Base-by-base conservation (phyloP, 495 filamentous ascomycete species). In the Penicillium paxilli region DNA sequence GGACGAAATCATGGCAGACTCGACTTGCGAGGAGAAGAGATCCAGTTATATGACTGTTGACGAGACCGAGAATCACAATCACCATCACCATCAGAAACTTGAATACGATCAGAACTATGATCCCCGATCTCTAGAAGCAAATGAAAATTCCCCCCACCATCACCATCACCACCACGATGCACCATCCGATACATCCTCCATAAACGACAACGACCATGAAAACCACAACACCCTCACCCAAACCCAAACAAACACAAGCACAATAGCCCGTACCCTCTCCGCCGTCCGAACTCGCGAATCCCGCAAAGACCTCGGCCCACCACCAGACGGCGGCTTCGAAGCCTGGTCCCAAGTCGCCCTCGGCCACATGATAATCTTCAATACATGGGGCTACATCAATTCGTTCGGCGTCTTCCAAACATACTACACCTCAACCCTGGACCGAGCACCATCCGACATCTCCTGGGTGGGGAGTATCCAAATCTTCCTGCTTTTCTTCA, bases 331-430 rank as follows among this genome's bases (percentile, higher is more conserved):
- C 16, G 87, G 87, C 4, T 58, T 81, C 21, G 62, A 69, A 41
- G 87, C 87, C 7, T 91, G 87, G 87, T 78, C 73, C 2, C 86
- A 89, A 66, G 85, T 83, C 14, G 71, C 78, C n/a, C 76, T 85
- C 67, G 83, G 72, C 2, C 85, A 87, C 66, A 68, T 91, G 9
- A 78, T 88, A 47, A 79, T 89, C 49, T 84, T 85, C 70, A 85
- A 85, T 46, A 88, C 87, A 2, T 92, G 87, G 87, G 89, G 89
- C 20, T 86, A 87, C 59, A 84, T 88, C 65, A 83, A 85, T 63
- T 86, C 84, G 22, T 93, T 90, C 57, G 89, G 90, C 14, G 78
- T 91, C 2, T 95, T 92, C 66, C 91, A 95, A 56, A 76, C 84
- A 1, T 88, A 93, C 72, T 95, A 93, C 63, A 79, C 80, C 10